Evolutionary conservation across 495 filamentous ascomycete genomes (phyloP).

Genomic region (Rhizodiscina lignyota): DNA sequence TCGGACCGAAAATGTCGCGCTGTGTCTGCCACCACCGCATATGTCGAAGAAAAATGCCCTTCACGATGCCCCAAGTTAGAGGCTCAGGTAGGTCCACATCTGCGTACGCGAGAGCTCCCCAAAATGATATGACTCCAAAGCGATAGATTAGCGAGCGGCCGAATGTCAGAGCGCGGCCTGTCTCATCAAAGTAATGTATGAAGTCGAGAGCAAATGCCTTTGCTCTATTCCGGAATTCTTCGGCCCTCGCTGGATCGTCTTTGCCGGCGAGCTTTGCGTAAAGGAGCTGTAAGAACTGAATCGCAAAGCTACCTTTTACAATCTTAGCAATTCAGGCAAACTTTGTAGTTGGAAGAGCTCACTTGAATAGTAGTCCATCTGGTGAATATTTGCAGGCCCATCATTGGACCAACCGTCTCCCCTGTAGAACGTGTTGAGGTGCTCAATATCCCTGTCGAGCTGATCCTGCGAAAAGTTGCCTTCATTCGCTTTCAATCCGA

Average conservation of each 20-base stretch:
- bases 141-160: constrained; percentile 62
- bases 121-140: constrained; percentile 70
- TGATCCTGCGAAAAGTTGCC: constrained; percentile 47
- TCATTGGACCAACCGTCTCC: constrained; percentile 71
- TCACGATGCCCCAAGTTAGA: constrained; percentile 60
- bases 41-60: constrained; percentile 56
- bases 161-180: constrained; percentile 55
- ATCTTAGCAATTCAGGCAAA: too few relatives aligned
- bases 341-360: too few relatives aligned
- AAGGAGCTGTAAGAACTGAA: constrained; percentile 59
- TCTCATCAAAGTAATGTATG: constrained; percentile 55
- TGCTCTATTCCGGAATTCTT: constrained; percentile 51
- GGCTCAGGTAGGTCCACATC: constrained; percentile 53
- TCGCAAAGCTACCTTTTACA: constrained; percentile 66
- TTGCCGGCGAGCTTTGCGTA: constrained; percentile 58
- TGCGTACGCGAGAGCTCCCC: constrained; percentile 61
- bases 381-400: constrained; percentile 56
- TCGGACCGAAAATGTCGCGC: constrained; percentile 51
- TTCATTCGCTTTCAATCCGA: constrained; percentile 54
- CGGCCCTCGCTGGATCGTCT: constrained; percentile 47
- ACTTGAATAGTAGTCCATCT: constrained; percentile 76
- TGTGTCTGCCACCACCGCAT: constrained; percentile 67
- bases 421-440: constrained; percentile 63
- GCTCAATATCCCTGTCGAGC: constrained; percentile 55
- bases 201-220: constrained; percentile 49